Evolutionary conservation across 306 rosid species (phyloP), one percentile per base, ranked within the genome.

Genomic region (Medicago lupulina): DNA sequence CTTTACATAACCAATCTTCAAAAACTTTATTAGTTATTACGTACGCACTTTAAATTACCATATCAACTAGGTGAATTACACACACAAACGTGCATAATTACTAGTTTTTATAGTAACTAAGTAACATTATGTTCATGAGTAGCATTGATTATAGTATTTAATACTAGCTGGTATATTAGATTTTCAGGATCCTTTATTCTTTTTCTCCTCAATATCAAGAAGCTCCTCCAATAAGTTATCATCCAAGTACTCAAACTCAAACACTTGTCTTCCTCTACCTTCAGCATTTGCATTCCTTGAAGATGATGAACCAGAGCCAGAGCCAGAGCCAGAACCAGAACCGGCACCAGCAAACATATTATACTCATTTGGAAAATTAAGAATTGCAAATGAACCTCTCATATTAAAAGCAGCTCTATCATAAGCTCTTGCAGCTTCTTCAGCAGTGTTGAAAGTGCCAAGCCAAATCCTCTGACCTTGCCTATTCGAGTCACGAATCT

Each of bases 391-490:
- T 55, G 90, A 63, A 19, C 98, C 98, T 70, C 98, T 88, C 98
- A 93, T 93, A 44, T 77, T 36, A 55, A 91, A 91, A 58, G 98
- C 97, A 16, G 97, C 94, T 78, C 89, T 78, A 17, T 93, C 97
- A 60, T 93, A 93, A 18, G 98, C 98, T 62, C 98, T 79, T 5
- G 98, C 98, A 0, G 98, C 98, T 73, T 91, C 98, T 74, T 93
- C 98, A 1, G 98, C 98, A 0, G 98, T 91, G 81, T 74, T 86
- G 75, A 91, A 93, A 2, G 98, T 93, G 38, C 98, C 98, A 0
- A 93, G 89, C 98, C 98, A 93, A 17, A 93, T 79, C 31, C 97
- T 76, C 7, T 85, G 81, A 0, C 98, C 96, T 1, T 93, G 87
- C 75, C 91, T 78, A 0, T 84, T 70, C 0, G 97, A 88, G 82